phyloP scores from a whole-genome alignment of 192 early-diverging fungal genomes.

The Radiomyces spectabilis region DNA sequence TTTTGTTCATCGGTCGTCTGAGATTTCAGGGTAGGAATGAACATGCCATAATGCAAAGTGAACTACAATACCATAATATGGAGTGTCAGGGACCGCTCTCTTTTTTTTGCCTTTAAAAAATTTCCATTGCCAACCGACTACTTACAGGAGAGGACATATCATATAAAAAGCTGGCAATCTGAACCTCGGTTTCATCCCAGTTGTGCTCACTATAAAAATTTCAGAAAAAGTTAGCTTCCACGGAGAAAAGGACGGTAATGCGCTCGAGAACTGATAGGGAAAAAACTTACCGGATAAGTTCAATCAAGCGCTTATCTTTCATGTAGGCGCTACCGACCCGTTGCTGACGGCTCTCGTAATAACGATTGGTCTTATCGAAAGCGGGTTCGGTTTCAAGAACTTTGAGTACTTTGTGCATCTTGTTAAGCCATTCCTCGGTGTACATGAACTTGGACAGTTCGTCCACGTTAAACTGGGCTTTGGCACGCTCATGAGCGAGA shows the following conservation, averaged over 20 bases:
- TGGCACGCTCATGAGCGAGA: slow-evolving; percentile 58
- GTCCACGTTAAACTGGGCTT: slow-evolving; percentile 54
- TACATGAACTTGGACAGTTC: slow-evolving; percentile 64
- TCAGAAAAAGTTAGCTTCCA: slow-evolving; percentile 1
- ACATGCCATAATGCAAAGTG: slow-evolving; percentile 73
- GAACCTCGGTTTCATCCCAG: slow-evolving; percentile 45
- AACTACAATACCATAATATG: slow-evolving; percentile 42
- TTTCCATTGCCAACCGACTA: background rate
- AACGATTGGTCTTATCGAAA: slow-evolving; percentile 63
- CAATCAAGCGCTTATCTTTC: slow-evolving; percentile 56
- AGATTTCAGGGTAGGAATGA: slow-evolving; percentile 69
- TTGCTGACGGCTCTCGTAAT: slow-evolving; percentile 68
- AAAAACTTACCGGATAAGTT: slow-evolving; percentile 43
- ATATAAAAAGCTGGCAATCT: slow-evolving; percentile 41
- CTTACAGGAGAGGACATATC: slow-evolving; percentile 56
- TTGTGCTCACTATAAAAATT: slow-evolving; percentile 36
- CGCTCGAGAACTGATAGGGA: background rate
- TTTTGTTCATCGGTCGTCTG: slow-evolving; percentile 76
- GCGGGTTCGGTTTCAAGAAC: slow-evolving; percentile 62
- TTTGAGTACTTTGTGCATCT: slow-evolving; percentile 46
- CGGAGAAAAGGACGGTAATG: background rate
- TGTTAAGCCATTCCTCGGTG: slow-evolving; percentile 52
- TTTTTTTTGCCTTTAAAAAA: background rate
- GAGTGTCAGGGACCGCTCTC: background rate
- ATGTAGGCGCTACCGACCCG: slow-evolving; percentile 49